Evolutionary conservation across 805 yeast species (phyloP), one percentile per base, ranked within the genome.

Genomic region (Cyberlindnera suaveolens): DNA sequence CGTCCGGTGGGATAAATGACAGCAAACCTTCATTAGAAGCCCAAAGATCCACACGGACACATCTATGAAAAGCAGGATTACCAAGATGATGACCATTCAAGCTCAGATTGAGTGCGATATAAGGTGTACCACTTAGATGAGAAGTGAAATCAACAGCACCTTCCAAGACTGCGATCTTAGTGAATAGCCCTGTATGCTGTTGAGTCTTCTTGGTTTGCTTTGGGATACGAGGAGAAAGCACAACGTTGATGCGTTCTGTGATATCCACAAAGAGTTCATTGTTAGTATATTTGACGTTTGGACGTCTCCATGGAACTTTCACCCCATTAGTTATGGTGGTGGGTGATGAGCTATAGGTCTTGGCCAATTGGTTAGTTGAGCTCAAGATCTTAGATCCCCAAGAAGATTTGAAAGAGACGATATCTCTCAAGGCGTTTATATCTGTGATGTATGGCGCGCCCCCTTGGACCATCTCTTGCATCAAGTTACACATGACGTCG

Each of bases 201-300:
- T 27, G 39, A 16, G 4, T 7, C 27, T 56, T 48, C 17, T 56
- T 34, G 6, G 10, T 53, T 48, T 42, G 57, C 43, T 41, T 45
- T 34, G 44, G 48, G 39, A 30, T 68, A 53, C 45, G 42, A 34
- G 52, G 55, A 53, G 46, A 64, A 47, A 80, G 61, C 0, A 83
- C 70, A 31, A 82, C 73, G 48, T 73, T 74, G 18, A 85, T 61
- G 1, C 72, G 66, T 60, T 91, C 99, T 3, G 72, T 70, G 6
- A 93, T 60, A 62, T 93, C 98, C 8, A 91, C 83, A 59, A 81
- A 88, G 62, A 91, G 71, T 62, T 91, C 98, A 61, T 91, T 88
- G 50, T 80, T 80, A 3, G 86, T 73, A 59, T 86, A 79, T 50
- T 73, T 75, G n/a, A 85, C 82, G 49, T 78, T 75, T 5, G 80